Base-by-base conservation (phyloP, 305 asterid genomes). In the Coffea humblotiana region DNA sequence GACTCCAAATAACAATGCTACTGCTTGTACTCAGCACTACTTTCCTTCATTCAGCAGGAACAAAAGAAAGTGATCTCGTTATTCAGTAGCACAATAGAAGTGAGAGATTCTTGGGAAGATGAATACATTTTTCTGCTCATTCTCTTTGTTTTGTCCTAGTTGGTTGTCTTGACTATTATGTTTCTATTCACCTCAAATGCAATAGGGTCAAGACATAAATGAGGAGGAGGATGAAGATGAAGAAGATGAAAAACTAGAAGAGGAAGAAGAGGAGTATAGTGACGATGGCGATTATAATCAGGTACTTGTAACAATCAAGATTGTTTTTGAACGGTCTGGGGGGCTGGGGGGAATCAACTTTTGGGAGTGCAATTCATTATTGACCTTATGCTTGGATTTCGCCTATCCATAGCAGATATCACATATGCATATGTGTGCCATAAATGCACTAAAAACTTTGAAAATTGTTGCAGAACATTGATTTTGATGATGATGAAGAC, bases 401-500 rank as follows among this genome's bases (percentile, higher is more conserved):
- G 21, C 52, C 47, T 0, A 29, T 63, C 65, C 19, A 7, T 32
- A 8, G 63, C 4, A 49, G 66, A 15, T 60, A 64, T 49, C 49
- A 47, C 2, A 4, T 21, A 54, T 48, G 52, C 40, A 51, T 21
- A 49, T 16, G 4, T 69, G 27, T 49, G 54, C 40, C 61, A 35
- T 35, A 32, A 37, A 56, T 13, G 75, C 77, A 48, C 60, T 83
- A n/a, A 79, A 75, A 86, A 80, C 82, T 56, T 14, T 71, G 54
- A 48, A 73, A 77, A 27, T 29, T 81, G 47, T 37, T 78, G 61
- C 91, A 90, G 95, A 83, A 77, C 71, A 85, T 81, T 82, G 80
- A 89, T 82, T 91, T 80, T 79, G 94, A 93, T 60, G 98, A 93
- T 11, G 97, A 92, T 83, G 98, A 92, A 83, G 96, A 90, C 69